Evolutionary conservation across 331 rosid genomes (phyloP).

Genomic region (Phaseolus coccineus): DNA sequence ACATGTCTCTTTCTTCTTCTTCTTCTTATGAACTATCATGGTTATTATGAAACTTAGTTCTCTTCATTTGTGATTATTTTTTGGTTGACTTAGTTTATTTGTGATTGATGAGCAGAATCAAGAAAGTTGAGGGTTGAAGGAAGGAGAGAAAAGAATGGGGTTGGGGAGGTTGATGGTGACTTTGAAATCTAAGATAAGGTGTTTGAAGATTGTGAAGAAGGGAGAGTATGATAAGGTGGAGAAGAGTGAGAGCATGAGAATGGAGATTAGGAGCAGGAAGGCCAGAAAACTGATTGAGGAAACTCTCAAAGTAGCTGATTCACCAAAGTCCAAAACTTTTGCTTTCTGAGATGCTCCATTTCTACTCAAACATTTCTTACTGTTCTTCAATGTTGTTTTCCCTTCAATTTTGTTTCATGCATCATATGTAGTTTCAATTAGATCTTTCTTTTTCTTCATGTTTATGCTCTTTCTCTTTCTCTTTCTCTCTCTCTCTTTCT

Average conservation of each 20-base stretch:
- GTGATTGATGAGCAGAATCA: conserved; percentile 39
- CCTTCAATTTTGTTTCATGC: neutral
- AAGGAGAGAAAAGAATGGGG: conserved; percentile 50
- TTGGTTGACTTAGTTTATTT: neutral
- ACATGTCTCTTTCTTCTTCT: neutral
- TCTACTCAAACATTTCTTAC: neutral
- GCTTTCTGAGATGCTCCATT: conserved; percentile 44
- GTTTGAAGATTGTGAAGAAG: conserved; percentile 65
- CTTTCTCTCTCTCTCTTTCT: neutral
- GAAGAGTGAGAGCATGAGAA: conserved; percentile 98
- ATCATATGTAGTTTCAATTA: neutral
- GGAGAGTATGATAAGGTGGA: conserved; percentile 78
- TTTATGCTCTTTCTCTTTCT: neutral
- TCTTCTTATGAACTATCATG: neutral
- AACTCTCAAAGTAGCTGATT: conserved; percentile 81
- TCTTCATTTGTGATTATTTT: neutral
- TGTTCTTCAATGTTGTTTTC: neutral
- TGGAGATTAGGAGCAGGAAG: conserved; percentile 88
- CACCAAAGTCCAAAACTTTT: conserved; percentile 66
- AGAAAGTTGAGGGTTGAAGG: neutral
- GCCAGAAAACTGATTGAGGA: conserved; percentile 84
- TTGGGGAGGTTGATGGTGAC: conserved; percentile 68
- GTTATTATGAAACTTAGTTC: too few relatives aligned
- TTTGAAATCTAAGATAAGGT: conserved; percentile 72
- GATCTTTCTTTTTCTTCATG: neutral